Evolutionary conservation across 108 stramenopile genomes (phyloP).

Genomic region (Pseudonitzschia multistriata): DNA sequence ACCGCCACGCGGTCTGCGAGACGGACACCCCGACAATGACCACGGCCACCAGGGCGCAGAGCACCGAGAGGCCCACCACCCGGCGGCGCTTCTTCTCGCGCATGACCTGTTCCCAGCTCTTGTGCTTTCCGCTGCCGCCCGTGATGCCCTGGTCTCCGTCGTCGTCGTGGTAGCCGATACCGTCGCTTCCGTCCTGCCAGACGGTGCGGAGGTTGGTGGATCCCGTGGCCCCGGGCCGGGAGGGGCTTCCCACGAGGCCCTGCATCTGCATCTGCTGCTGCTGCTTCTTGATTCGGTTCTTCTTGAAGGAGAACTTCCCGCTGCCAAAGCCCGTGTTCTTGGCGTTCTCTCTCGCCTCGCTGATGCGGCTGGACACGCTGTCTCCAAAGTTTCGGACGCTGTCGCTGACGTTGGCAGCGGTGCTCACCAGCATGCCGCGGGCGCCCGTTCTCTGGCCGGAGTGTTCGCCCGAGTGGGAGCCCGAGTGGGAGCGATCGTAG

Average conservation of each 20-base stretch:
- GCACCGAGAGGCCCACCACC: constrained; percentile 11
- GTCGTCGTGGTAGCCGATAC: neutral
- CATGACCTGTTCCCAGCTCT: constrained; percentile 45
- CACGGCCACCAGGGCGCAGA: constrained; percentile 2
- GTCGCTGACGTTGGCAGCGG: constrained; percentile 16
- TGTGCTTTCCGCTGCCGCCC: constrained; percentile 17
- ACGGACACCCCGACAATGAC: constrained; percentile 3
- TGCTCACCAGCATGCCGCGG: constrained; percentile 31
- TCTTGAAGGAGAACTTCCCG: constrained; percentile 34
- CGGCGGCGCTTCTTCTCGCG: constrained; percentile 34
- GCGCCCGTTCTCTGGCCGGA: constrained; percentile 5
- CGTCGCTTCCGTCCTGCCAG: constrained; percentile 23
- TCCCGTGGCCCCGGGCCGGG: neutral
- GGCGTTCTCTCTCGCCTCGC: neutral
- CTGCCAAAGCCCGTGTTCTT: constrained; percentile 29
- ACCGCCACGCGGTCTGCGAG: neutral
- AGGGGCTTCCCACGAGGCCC: neutral
- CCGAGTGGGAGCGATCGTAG: constrained; percentile 15
- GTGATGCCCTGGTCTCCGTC: neutral
- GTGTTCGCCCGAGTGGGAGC: constrained; percentile 5
- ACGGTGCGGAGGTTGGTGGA: constrained; percentile 22
- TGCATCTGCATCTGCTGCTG: neutral
- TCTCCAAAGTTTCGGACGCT: neutral
- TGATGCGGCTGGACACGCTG: neutral
- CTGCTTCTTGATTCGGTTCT: constrained; percentile 8